phyloP scores from a whole-genome alignment of 257 asterid species.

The Thymus mandschuricus region DNA sequence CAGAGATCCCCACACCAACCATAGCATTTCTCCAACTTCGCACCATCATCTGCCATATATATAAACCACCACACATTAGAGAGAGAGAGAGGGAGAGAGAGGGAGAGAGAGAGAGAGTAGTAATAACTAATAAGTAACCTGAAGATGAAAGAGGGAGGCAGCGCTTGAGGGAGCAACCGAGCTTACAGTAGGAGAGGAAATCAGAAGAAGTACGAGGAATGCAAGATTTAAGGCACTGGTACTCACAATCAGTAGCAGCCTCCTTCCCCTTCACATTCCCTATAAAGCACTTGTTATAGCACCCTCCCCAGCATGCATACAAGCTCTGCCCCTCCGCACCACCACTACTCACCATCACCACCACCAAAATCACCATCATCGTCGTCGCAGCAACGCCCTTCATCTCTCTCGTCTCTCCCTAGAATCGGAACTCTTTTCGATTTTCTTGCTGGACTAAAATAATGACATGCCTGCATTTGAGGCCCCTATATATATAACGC shows the following conservation, averaged over 20 bases:
- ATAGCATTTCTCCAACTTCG: conserved; percentile 33
- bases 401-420: conserved; percentile 9
- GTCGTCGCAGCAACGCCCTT: neutral
- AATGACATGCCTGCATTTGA: neutral
- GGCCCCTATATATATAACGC: conserved; percentile 25
- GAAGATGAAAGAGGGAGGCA: conserved; percentile 8
- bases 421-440: neutral
- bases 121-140: neutral
- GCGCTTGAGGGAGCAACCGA: conserved; percentile 30
- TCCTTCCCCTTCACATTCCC: neutral
- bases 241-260: conserved; percentile 17
- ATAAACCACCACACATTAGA: no score
- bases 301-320: conserved; percentile 31
- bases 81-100: neutral
- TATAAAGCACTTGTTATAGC: conserved; percentile 24
- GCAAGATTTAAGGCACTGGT: conserved; percentile 19
- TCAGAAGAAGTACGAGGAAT: conserved; percentile 11
- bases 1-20: conserved; percentile 31
- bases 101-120: neutral
- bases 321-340: conserved; percentile 13
- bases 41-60: conserved; percentile 20
- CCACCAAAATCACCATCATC: neutral
- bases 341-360: neutral
- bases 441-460: neutral
- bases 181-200: conserved; percentile 12